These are phyloP conservation scores for Fraxinus pennsylvanica DNA, from an alignment of 257 asterid species.

Conservation along the genomic window DNA sequence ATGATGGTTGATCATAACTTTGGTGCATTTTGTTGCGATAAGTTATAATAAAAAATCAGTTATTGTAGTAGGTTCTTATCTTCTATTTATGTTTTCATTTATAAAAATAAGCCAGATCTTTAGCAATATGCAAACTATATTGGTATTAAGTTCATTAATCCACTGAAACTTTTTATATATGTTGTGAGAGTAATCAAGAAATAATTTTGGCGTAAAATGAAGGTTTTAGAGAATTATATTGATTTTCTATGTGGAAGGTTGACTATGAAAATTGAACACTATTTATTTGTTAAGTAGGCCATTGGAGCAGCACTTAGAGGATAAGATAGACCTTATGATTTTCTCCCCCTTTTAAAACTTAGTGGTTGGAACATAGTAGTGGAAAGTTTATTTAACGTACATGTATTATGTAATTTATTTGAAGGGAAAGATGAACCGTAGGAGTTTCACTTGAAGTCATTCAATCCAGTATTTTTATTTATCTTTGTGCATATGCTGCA, in stretches of 20 bases:
- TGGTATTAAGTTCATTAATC: neutral
- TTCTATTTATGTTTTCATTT: too few species aligned
- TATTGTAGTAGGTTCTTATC: neutral
- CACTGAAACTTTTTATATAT: neutral
- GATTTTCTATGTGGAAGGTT: neutral
- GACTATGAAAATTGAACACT: neutral
- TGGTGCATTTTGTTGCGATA: neutral
- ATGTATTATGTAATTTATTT: neutral
- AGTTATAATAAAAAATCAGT: too few species aligned
- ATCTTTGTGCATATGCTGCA: slow-evolving; percentile 33
- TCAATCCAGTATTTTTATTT: slow-evolving; percentile 1
- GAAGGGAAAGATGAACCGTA: neutral
- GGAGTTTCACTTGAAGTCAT: neutral
- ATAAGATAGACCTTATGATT: neutral
- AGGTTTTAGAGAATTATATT: neutral
- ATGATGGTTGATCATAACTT: neutral
- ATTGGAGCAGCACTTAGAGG: neutral
- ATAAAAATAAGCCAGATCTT: neutral
- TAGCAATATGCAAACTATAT: neutral
- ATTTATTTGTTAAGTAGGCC: neutral
- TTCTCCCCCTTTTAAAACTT: neutral
- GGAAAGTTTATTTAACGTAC: neutral
- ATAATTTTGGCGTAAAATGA: neutral
- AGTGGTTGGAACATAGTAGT: neutral
- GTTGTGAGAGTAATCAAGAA: neutral